Evolutionary conservation across 495 filamentous ascomycete genomes (phyloP).

Genomic region (Neurospora sp.): DNA sequence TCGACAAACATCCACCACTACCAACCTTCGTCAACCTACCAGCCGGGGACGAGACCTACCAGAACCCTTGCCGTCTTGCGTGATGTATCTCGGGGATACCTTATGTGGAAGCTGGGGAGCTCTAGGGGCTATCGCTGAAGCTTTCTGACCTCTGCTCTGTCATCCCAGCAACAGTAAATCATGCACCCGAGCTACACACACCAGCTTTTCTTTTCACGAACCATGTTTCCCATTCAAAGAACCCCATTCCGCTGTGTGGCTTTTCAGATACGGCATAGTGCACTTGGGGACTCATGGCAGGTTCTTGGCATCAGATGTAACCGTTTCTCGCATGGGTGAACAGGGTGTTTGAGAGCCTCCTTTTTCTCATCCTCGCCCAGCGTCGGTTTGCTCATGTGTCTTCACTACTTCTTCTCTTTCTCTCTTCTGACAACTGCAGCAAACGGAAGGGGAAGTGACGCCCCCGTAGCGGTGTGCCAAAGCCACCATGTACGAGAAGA

Average conservation of each 20-base stretch:
- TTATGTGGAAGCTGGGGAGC: neutral
- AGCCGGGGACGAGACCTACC: neutral
- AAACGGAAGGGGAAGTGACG: neutral
- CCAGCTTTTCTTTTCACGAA: neutral
- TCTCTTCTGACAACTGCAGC: neutral
- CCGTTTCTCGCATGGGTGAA: neutral
- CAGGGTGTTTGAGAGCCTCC: neutral
- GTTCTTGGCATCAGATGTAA: neutral
- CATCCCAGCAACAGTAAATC: neutral
- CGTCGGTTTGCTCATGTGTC: neutral
- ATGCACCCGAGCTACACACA: neutral
- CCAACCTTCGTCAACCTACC: neutral
- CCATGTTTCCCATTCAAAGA: neutral
- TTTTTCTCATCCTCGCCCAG: neutral
- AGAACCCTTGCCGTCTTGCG: neutral
- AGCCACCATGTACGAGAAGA: neutral
- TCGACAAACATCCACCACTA: neutral
- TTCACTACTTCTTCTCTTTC: neutral
- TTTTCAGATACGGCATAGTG: neutral
- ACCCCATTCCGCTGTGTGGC: neutral
- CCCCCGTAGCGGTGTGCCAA: neutral
- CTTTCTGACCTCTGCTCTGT: neutral
- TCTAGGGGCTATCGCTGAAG: neutral
- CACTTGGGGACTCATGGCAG: neutral
- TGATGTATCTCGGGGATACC: neutral